Evolutionary conservation across 306 rosid genomes (phyloP), one percentile per base, ranked within the genome.

Genomic region (Sicyos baderoa): DNA sequence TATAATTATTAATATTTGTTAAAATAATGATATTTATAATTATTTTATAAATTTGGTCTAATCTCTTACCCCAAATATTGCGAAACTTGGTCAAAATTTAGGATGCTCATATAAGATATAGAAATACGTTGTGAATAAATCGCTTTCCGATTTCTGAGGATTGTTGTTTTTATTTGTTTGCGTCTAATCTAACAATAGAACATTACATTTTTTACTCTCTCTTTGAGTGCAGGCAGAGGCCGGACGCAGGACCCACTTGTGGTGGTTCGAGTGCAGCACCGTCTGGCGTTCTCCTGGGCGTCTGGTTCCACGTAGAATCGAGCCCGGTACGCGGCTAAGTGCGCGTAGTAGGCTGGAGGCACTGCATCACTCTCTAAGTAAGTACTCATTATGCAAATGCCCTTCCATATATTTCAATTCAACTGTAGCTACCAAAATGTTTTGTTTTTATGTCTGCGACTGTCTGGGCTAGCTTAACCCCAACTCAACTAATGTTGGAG

Each of bases 271-370:
- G 72, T 65, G 72, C 79, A 54, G 69, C 79, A 54, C 49, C 72
- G 23, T 72, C 77, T 81, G 29, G 65, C 77, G 44, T 60, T 77
- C 48, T 82, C 86, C 72, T 42, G 72, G 9, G 60, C 69, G 51
- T 76, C 71, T 18, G 95, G 85, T 71, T 88, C 90, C 84, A 88
- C 74, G 76, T 88, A 88, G 88, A 88, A 88, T 71, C 95, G 84
- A 51, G 95, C 95, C 82, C 90, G 74, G 64, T 85, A 88, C 55
- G 95, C 95, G 32, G 95, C 95, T 63, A 88, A 73, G 61, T 88
- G 95, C 37, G 95, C 95, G 71, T 88, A 88, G 76, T 85, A 88
- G 50, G 84, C 95, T 44, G 95, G 95, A 58, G 87, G 89, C 44
- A 86, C 89, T 84, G 89, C 76, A 78, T 65, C 29, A n/a, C n/a